A percentile compares a stretch with the other conserved stretches of the same genome.
Conservation (phyloP, 2,329 filamentous ascomycete genomes). For the Diaporthe caulivora region DNA sequence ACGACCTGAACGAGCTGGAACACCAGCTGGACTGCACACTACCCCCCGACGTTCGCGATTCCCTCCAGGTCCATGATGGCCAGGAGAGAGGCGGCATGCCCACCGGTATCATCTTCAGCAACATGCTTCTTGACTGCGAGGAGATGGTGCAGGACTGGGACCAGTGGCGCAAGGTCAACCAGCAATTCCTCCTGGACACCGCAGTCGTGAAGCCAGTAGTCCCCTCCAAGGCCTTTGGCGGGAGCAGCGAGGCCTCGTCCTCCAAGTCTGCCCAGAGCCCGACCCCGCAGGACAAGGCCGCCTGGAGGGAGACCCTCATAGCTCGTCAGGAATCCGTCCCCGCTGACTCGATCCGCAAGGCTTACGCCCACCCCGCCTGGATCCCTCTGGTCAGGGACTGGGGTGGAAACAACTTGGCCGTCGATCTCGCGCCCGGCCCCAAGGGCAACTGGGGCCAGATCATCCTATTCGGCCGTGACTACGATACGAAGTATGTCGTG, state of each 20-base stretch:
- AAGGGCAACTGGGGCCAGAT: conserved; percentile 95
- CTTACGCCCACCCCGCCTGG: conserved; percentile 94
- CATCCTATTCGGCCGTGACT: conserved; percentile 96
- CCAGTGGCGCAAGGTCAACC: conserved; percentile 94
- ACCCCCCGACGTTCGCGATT: conserved; percentile 93
- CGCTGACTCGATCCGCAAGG: conserved; percentile 86
- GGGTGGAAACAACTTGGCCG: conserved; percentile 97
- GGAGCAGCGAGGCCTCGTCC: conserved; percentile 75
- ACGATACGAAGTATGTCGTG: conserved; percentile 98
- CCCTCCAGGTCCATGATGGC: conserved; percentile 91
- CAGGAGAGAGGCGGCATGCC: conserved; percentile 93
- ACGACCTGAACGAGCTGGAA: conserved; percentile 97
- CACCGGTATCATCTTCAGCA: conserved; percentile 92
- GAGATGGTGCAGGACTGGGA: conserved; percentile 98
- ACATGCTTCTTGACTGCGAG: conserved; percentile 97
- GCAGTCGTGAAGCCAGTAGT: conserved; percentile 70
- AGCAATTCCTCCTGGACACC: conserved; percentile 81
- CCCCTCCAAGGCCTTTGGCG: conserved; percentile 79
- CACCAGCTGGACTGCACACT: conserved; percentile 95
- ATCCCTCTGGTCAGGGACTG: conserved; percentile 96
- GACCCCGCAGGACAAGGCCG: conserved; percentile 65
- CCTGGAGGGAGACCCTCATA: conserved; percentile 89
- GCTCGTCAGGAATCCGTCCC: conserved; percentile 90
- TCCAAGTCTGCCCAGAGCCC: conserved; percentile 70
- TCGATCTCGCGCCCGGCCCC: conserved; percentile 92